Base-by-base conservation (phyloP, 192 early-diverging fungal species). In the Backusella morwellensis region DNA sequence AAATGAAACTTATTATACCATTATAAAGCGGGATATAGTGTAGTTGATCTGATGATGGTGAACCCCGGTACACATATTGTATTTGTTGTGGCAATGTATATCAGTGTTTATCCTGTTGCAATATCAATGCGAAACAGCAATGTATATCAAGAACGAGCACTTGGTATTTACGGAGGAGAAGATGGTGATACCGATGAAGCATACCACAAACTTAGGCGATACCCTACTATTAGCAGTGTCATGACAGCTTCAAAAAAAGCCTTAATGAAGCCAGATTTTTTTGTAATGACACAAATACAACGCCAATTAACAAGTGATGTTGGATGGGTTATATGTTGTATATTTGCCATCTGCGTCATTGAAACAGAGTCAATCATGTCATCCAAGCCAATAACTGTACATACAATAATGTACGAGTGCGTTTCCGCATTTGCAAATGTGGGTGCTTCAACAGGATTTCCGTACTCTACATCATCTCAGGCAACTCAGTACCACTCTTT, bases 51-150 rank as follows among this genome's bases (percentile, higher is more conserved):
- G 4, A 40, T 66, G 21, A 59, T 54, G 12, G 21, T 82, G 7
- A 79, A 78, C 32, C 81, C 81, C 26, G 77, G 81, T 3, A 76
- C 77, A 14, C 77, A 76, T 15, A 35, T 82, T 34, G 50, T 78
- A 1, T 82, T 77, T 70, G 73, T 82, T 76, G 75, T 82, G 19
- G 81, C 81, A 21, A 82, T 82, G 81, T 82, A 82, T 50, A 82
- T 82, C 2, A 74, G 74, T 38, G 81, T 82, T 0, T 82, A 82
- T 44, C 81, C 81, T 34, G 81, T 82, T 1, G 75, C 81, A 0
- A 82, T 82, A 38, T 82, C 81, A 21, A 82, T 82, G 81, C 56
- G 81, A 32, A 72, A 78, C 35, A 82, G 77, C 40, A 82, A 82
- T 66, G 75, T 82, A 2, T 82, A 82, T 47, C 77, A 82, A 70